Evolutionary conservation across 768 basidiomycete species (phyloP).

Genomic region (Leccinum broughii): DNA sequence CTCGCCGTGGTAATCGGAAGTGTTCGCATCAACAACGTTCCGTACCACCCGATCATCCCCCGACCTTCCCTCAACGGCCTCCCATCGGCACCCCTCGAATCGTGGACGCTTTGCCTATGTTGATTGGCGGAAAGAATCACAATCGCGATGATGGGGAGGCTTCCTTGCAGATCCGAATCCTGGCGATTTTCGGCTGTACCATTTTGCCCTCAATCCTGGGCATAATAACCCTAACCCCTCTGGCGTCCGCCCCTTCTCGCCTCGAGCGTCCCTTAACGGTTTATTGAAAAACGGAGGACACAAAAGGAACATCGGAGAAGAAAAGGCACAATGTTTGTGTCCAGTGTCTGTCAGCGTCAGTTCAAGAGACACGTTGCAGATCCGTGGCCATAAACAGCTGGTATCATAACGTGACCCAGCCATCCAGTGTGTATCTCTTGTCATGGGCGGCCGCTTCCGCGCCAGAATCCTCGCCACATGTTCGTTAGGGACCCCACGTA

Average conservation of each 20-base stretch:
- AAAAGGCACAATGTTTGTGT: neutral
- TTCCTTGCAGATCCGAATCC: constrained; percentile 30
- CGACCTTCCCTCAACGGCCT: constrained; percentile 1
- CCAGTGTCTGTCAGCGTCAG: constrained; percentile 8
- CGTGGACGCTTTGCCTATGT: constrained; percentile 2
- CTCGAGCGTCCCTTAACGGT: constrained; percentile 1
- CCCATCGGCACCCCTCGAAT: constrained; percentile 3
- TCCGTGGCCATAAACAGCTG: constrained; percentile 3
- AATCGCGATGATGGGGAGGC: constrained; percentile 11
- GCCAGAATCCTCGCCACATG: constrained; percentile 8
- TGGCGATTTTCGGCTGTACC: constrained; percentile 29
- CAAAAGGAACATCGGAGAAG: neutral
- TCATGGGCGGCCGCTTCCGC: constrained; percentile 20
- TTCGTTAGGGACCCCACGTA: constrained; percentile 3
- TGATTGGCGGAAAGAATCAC: constrained; percentile 23
- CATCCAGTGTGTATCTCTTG: constrained; percentile 18
- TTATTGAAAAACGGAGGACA: neutral
- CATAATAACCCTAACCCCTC: constrained; percentile 11
- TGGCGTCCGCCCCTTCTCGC: neutral
- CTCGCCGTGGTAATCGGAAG: constrained; percentile 27
- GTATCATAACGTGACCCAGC: constrained; percentile 3
- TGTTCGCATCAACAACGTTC: constrained; percentile 13
- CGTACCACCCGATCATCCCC: constrained; percentile 15
- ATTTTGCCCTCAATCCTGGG: constrained; percentile 27
- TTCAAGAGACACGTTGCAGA: constrained; percentile 4